Evolutionary conservation across 768 basidiomycete species (phyloP), one percentile per base, ranked within the genome.

Genomic region (Exsudoporus frostii): DNA sequence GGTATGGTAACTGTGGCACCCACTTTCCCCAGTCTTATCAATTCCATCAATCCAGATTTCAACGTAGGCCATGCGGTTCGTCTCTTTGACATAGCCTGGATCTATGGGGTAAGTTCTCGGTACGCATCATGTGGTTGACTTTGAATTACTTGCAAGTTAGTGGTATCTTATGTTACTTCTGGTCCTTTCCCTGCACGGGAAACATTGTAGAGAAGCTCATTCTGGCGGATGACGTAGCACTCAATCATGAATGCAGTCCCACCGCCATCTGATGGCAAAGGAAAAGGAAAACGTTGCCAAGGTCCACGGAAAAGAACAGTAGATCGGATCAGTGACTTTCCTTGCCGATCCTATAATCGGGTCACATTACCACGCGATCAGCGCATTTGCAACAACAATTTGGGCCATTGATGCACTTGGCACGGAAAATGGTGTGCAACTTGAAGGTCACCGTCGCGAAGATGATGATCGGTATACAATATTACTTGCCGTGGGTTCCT

Each of bases 11-110:
- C 88, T 3, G 82, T 91, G 1, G 79, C 81, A 2, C 88, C 88
- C 3, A 85, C 80, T 56, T 63, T 95, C 25, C 91, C 92, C 0
- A 92, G 92, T 1, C 75, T 94, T 46, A 80, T 89, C 57, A 77
- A 83, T 60, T 81, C 82, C 50, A 90, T 96, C 71, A 86, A 88
- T 64, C 65, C 80, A 3, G 73, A 68, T 10, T 78, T 93, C 62
- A 53, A 75, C 0, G 83, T 90, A 25, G 88, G 88, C 17, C 73
- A 80, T 30, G 78, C 76, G 2, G 63, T 63, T 2, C 77, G 74
- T 55, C 65, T 90, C 9, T 91, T 85, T 63, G 81, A 87, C 62
- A 77, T 92, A 54, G 80, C 85, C 3, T 93, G 86, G 84, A 64
- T 92, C 17, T 89, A 84, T 61, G 86, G 87, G 50, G 87, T 89